Evolutionary conservation across 1,284 basidiomycete species (phyloP).

Genomic region (Afroboletus lepidellus): DNA sequence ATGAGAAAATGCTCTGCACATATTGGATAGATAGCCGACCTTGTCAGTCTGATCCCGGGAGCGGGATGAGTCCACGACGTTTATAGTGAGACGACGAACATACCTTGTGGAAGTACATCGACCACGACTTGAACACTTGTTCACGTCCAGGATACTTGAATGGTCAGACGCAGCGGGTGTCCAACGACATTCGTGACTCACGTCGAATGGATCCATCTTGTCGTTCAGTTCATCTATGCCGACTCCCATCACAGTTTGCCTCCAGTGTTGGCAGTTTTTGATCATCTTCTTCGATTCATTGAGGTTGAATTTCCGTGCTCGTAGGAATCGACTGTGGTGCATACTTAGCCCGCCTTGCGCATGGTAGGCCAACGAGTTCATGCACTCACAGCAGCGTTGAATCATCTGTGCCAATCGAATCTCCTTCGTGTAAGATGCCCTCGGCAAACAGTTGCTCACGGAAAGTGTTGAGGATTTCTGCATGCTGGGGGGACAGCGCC

Average conservation of each 20-base stretch:
- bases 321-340: slow-evolving; percentile 59
- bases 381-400: slow-evolving; percentile 53
- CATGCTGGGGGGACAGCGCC: slow-evolving; percentile 22
- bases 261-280: slow-evolving; percentile 58
- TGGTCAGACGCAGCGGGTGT: slow-evolving; percentile 2
- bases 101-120: slow-evolving; percentile 72
- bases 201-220: slow-evolving; percentile 60
- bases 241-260: slow-evolving; percentile 50
- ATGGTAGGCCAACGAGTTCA: neutral
- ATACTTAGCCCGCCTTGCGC: slow-evolving; percentile 1
- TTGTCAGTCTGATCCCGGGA: slow-evolving; percentile 51
- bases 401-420: slow-evolving; percentile 67
- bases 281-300: slow-evolving; percentile 58
- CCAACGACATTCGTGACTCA: slow-evolving; percentile 31
- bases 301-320: slow-evolving; percentile 60
- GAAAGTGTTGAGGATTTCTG: slow-evolving; percentile 35
- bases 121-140: slow-evolving; percentile 69
- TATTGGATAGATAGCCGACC: slow-evolving; percentile 33
- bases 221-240: slow-evolving; percentile 59
- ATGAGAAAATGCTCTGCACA: slow-evolving; percentile 2
- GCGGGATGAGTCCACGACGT: neutral
- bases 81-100: slow-evolving; percentile 11
- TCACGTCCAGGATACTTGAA: slow-evolving; percentile 64
- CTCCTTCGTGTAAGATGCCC: slow-evolving; percentile 54
- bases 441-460: slow-evolving; percentile 50